Conservation (phyloP, 108 stramenopile genomes). For the Discostella pseudostelligera region DNA sequence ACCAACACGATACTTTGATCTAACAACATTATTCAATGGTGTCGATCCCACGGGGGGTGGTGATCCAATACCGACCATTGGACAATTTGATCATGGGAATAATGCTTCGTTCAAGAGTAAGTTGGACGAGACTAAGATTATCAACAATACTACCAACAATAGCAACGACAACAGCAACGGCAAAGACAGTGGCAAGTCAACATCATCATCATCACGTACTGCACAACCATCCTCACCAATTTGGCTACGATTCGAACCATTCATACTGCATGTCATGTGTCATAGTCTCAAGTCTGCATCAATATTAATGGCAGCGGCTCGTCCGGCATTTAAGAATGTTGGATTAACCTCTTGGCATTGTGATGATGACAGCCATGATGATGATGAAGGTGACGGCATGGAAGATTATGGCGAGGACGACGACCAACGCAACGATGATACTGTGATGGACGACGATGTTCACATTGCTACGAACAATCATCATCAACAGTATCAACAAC, state of each 20-base stretch:
- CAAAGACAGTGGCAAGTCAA: not conserved
- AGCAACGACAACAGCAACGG: not conserved
- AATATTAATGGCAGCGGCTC: conserved; percentile 70
- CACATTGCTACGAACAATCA: too few relatives aligned
- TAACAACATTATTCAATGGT: conserved; percentile 50
- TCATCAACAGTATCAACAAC: not conserved
- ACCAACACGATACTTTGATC: conserved; percentile 68
- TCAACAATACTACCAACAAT: not conserved
- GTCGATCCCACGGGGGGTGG: conserved; percentile 74
- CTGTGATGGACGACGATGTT: not conserved
- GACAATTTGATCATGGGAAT: conserved; percentile 67
- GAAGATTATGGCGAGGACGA: not conserved
- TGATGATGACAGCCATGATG: conserved; percentile 1
- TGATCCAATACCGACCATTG: conserved; percentile 73
- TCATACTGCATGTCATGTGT: conserved; percentile 88
- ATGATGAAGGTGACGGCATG: conserved; percentile 6
- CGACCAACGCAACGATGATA: not conserved
- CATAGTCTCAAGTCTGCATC: conserved; percentile 67
- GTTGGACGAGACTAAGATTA: not conserved
- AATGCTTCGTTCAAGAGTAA: conserved; percentile 20
- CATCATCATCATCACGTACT: too few relatives aligned
- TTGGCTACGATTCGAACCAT: conserved; percentile 86
- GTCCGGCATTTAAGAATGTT: conserved; percentile 88
- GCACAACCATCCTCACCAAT: conserved; percentile 27
- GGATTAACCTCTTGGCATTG: conserved; percentile 77